Conservation (phyloP, 164 flowering plant genomes). For the Cinnamomum chago region DNA sequence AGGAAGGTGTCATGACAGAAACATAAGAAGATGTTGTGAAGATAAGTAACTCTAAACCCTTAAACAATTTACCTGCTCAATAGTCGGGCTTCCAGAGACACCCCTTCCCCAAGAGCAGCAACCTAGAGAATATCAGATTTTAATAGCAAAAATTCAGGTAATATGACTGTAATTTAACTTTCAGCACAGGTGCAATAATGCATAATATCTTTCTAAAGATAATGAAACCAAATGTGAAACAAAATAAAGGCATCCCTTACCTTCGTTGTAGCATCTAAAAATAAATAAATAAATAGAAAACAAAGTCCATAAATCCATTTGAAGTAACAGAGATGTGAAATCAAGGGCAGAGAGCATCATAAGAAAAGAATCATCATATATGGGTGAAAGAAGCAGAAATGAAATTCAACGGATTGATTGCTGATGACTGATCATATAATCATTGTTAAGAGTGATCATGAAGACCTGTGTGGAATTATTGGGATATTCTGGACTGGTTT, state of each 20-base stretch:
- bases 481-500: too few relatives aligned
- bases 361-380: neutral
- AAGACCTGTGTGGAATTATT: too few relatives aligned
- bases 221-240: neutral
- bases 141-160: neutral
- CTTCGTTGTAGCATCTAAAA: neutral
- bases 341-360: neutral
- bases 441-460: too few relatives aligned
- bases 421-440: too few relatives aligned
- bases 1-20: neutral
- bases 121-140: constrained; percentile 44
- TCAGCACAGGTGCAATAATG: neutral
- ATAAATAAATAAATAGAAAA: too few relatives aligned
- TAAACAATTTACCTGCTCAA: constrained; percentile 65
- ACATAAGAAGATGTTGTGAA: neutral
- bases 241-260: neutral
- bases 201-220: neutral
- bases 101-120: constrained; percentile 93
- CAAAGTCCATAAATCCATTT: neutral
- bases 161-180: neutral
- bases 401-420: too few relatives aligned
- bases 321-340: neutral
- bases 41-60: neutral
- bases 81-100: constrained; percentile 86
- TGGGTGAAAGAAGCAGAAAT: neutral